Base-by-base conservation (phyloP, 352 stramenopile species). In the Detonula confervacea region DNA sequence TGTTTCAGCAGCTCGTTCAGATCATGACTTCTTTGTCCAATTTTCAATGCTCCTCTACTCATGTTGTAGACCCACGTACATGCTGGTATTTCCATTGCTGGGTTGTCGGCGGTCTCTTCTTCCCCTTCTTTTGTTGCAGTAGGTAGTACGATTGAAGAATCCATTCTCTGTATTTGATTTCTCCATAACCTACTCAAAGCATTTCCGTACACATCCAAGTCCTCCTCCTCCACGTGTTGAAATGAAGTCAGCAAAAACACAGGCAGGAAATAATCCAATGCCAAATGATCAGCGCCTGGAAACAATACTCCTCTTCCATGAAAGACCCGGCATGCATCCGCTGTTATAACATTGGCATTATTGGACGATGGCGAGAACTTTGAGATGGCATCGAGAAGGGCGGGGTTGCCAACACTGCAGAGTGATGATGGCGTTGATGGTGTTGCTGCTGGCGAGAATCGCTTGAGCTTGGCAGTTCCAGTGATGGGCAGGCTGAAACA, bases 181-280 rank as follows among this genome's bases (percentile, higher is more conserved):
- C n/a, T n/a, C n/a, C n/a, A n/a, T n/a, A n/a, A n/a, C n/a, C n/a
- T n/a, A n/a, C n/a, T n/a, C n/a, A 75, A 44, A 7, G 66, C 54
- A 46, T 42, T 12, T 11, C 44, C 22, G 49, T 67, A 75, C 39
- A 37, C 11, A 29, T 60, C 29, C 2, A 75, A 24, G 25, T 75
- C 66, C 0, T 66, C 42, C 2, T 67, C 66, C 16, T 12, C 0
- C 37, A 74, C 51, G n/a, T 52, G 22, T 59, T 52, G 16, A 66
- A 79, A 79, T 8, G 67, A 79, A 46, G 76, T 84, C n/a, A 84
- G 25, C 11, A 84, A 54, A 51, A 69, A 72, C 18, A 76, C 76
- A 33, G 76, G 76, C 25, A 55, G 68, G 59, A 72, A 84, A 42
- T 56, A 84, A 72, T 84, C 76, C 16, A 84, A 39, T 51, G 76